phyloP scores from a whole-genome alignment of 2,329 filamentous ascomycete genomes.

The Leptographium lundbergii region DNA sequence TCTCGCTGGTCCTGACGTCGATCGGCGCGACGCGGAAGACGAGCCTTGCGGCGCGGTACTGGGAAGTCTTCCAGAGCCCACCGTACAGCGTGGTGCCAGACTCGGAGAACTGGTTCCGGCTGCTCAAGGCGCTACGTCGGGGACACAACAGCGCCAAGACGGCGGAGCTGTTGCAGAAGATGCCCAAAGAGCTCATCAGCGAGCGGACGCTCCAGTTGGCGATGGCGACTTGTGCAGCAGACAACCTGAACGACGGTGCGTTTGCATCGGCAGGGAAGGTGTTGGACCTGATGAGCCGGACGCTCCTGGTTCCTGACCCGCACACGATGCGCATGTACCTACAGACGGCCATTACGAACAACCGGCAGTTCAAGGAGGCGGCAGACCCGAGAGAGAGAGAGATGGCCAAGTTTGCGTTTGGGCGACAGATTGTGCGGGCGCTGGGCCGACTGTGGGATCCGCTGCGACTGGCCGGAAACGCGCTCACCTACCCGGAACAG shows the following conservation, averaged over 20 bases:
- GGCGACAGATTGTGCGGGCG: conserved; percentile 35
- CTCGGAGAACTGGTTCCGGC: conserved; percentile 52
- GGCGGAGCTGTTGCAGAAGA: conserved; percentile 42
- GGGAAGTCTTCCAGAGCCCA: conserved; percentile 54
- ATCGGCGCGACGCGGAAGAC: conserved; percentile 48
- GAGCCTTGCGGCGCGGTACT: conserved; percentile 60
- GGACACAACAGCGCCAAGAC: conserved; percentile 53
- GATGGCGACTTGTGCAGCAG: conserved; percentile 60
- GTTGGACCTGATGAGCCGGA: conserved; percentile 47
- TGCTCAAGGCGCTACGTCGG: conserved; percentile 53
- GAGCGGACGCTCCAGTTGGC: conserved; percentile 55
- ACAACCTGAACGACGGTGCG: conserved; percentile 62
- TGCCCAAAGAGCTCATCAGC: conserved; percentile 32
- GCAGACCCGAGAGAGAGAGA: conserved; percentile 18
- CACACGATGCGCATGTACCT: conserved; percentile 42
- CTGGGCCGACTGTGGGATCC: conserved; percentile 38
- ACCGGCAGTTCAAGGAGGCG: conserved; percentile 24
- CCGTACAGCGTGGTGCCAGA: conserved; percentile 57
- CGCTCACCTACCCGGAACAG: conserved; percentile 19
- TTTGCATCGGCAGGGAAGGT: conserved; percentile 53
- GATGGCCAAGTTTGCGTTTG: conserved; percentile 30
- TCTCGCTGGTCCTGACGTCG: conserved; percentile 58
- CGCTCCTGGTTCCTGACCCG: conserved; percentile 33
- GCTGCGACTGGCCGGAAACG: conserved; percentile 22
- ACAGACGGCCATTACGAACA: conserved; percentile 36